Evolutionary conservation across 139 green algal genomes (phyloP).

Genomic region (Chlamydomonas sp.): DNA sequence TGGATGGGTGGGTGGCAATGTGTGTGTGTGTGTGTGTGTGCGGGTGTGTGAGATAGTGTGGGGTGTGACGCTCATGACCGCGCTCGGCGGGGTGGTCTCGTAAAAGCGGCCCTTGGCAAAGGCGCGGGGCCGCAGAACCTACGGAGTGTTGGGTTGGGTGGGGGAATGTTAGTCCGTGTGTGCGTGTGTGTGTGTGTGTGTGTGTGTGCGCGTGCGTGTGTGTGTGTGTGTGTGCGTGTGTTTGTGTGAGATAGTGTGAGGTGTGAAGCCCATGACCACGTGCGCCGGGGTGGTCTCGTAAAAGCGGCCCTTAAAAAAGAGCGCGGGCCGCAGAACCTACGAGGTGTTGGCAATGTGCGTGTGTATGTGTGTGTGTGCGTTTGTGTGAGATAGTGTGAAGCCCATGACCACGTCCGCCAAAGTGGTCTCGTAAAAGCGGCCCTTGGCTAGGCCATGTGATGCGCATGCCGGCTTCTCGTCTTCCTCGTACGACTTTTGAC

Average conservation of each 20-base stretch:
- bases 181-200: background rate
- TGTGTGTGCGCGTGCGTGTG: background rate
- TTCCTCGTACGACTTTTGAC: too few species aligned
- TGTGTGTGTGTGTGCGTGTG: background rate
- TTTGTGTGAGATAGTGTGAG: background rate
- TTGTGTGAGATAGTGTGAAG: conserved; percentile 48
- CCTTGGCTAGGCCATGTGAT: too few species aligned
- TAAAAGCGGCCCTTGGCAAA: conserved; percentile 34
- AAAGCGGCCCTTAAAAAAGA: conserved; percentile 35
- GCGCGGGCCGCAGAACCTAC: conserved; percentile 84
- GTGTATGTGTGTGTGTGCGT: background rate
- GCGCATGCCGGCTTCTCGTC: too few species aligned
- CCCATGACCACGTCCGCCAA: conserved; percentile 90
- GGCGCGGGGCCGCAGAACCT: conserved; percentile 77
- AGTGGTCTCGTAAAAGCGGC: conserved; percentile 38
- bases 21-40: background rate
- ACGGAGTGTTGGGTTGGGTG: too few species aligned
- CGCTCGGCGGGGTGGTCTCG: conserved; percentile 58
- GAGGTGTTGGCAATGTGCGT: too few species aligned
- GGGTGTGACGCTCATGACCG: conserved; percentile 88
- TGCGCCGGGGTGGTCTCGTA: conserved; percentile 54
- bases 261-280: conserved; percentile 91
- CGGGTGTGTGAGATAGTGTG: background rate
- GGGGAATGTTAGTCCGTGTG: background rate
- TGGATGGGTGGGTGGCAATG: too few species aligned